phyloP scores from a whole-genome alignment of 371 early-diverging fungal species.

The Mortierella sp. region DNA sequence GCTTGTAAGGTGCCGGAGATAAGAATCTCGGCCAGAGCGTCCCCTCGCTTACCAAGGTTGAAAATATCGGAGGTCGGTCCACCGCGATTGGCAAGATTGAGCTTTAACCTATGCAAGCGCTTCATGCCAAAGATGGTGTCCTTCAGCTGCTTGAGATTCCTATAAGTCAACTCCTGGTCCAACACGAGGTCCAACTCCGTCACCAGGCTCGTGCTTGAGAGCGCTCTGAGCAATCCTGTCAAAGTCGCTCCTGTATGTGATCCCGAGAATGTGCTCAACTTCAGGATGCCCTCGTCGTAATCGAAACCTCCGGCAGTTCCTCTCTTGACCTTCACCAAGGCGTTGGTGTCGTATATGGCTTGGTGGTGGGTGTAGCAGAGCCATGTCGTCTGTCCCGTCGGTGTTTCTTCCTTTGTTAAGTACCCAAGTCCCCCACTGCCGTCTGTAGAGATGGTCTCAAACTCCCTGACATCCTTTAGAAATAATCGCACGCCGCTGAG shows the following conservation, averaged over 20 bases:
- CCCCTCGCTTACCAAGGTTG: conserved; percentile 11
- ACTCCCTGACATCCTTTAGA: neutral
- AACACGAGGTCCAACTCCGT: conserved; percentile 10
- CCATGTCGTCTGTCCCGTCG: conserved; percentile 4
- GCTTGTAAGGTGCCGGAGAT: neutral
- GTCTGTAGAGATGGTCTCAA: neutral
- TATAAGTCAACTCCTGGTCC: conserved; percentile 15
- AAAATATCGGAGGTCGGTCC: conserved; percentile 7
- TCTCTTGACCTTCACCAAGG: neutral
- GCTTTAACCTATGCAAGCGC: neutral
- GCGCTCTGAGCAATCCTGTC: neutral
- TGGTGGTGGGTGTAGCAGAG: conserved; percentile 17
- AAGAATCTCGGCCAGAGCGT: conserved; percentile 13
- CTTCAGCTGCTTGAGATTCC: neutral
- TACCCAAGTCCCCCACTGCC: neutral
- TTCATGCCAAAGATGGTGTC: conserved; percentile 5
- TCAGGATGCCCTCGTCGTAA: neutral
- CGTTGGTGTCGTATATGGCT: neutral
- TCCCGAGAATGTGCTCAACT: neutral
- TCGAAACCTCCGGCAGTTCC: neutral
- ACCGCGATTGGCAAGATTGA: conserved; percentile 2
- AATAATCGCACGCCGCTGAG: neutral
- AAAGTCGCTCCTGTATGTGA: neutral
- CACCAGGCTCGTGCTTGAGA: neutral
- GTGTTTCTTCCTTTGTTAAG: neutral